Evolutionary conservation across 305 asterid genomes (phyloP).

Genomic region (Fraxinus sp.): DNA sequence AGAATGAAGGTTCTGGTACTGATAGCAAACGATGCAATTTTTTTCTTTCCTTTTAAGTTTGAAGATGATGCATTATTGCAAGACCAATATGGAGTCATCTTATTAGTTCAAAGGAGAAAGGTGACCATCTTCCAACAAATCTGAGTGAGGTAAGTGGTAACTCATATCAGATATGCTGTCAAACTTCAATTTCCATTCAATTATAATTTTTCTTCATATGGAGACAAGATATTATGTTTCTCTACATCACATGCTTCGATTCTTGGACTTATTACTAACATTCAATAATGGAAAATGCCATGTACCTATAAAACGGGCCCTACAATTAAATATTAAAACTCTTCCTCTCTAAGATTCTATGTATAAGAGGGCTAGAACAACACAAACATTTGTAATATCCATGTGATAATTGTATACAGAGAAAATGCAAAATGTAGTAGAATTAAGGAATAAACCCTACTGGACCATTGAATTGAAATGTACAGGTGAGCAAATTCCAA

Average conservation of each 20-base stretch:
- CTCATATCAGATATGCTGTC: neutral
- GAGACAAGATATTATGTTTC: neutral
- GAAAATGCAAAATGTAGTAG: neutral
- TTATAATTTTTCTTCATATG: neutral
- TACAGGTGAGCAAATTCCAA: neutral
- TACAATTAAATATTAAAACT: neutral
- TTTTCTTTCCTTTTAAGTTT: neutral
- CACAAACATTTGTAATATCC: neutral
- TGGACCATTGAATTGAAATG: conserved; percentile 1
- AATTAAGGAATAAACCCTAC: neutral
- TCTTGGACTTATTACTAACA: neutral
- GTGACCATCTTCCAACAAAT: neutral
- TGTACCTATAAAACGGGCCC: neutral
- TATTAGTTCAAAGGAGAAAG: neutral
- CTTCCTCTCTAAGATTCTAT: neutral
- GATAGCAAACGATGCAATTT: neutral
- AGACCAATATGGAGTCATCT: neutral
- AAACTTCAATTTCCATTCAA: neutral
- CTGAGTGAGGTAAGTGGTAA: neutral
- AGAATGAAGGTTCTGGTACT: neutral
- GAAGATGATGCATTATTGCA: neutral
- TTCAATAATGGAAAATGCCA: neutral
- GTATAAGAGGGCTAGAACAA: neutral
- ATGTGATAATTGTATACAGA: neutral
- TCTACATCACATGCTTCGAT: neutral